Evolutionary conservation across 345 rosid genomes (phyloP), one percentile per base, ranked within the genome.

Genomic region (Passiflora organensis): DNA sequence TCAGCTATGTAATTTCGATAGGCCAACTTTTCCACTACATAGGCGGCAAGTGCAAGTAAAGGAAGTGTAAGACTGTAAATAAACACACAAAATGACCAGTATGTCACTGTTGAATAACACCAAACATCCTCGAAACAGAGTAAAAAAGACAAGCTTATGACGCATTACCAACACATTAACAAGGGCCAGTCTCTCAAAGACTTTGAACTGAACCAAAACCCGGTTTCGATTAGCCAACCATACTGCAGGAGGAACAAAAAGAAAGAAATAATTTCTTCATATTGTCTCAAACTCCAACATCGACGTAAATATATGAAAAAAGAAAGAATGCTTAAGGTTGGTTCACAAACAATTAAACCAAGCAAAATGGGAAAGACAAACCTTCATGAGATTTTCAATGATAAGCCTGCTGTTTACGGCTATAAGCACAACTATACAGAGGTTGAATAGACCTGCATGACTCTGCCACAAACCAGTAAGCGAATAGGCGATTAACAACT

Each of bases 321-420:
- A 41, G 4, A 41, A 15, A 41, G 5, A 41, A n/a, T 11, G 43
- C n/a, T 8, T 13, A 41, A 15, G 13, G 13, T 2, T 1, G 12
- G 19, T 0, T 10, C 20, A 10, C 12, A 13, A 21, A 21, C 11
- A 23, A 48, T 12, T 13, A 48, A 5, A 11, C 48, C 18, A 17
- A 6, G 23, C 37, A 34, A 21, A 15, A 13, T 19, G 23, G 20
- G n/a, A 5, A 23, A 43, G 25, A 65, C 72, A 14, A 66, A 86
- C 99, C 97, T 83, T 93, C 97, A 89, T 89, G 32, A 93, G 45
- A 58, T 93, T 93, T 66, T 79, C 99, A 32, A 93, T 93, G 74
- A 89, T 93, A 59, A 93, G 97, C 70, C 99, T 72, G 81, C 97
- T 75, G 82, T 93, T 93, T 12, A 93, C 97, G 16, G 99, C 99